Evolutionary conservation across 345 rosid genomes (phyloP).

Genomic region (Pistacia vera): DNA sequence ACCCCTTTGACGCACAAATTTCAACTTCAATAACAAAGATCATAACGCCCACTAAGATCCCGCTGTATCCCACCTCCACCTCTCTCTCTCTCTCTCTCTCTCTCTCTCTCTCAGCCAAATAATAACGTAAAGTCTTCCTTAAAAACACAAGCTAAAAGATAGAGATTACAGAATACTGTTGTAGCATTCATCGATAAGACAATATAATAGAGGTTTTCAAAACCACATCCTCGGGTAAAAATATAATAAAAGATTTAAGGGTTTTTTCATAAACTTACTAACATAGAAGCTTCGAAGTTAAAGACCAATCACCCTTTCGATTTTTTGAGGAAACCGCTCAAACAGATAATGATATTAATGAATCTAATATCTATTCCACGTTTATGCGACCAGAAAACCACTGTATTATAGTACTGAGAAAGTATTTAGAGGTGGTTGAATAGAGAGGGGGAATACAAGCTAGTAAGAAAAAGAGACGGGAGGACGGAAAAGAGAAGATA

Average conservation of each 20-base stretch:
- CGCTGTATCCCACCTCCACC: slow-evolving; percentile 12
- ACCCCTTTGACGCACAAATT: slow-evolving; percentile 17
- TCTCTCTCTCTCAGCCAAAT: slow-evolving; percentile 15
- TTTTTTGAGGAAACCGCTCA: background rate
- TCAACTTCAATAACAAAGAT: slow-evolving; percentile 18
- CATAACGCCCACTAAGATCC: slow-evolving; percentile 31
- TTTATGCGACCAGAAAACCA: slow-evolving; percentile 11
- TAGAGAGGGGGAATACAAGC: background rate
- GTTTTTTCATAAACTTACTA: background rate
- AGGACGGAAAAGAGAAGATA: slow-evolving; percentile 6
- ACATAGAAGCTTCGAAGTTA: background rate
- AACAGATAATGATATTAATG: too few relatives aligned
- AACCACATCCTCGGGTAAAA: background rate
- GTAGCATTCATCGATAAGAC: background rate
- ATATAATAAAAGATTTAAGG: background rate
- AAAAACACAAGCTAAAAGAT: background rate
- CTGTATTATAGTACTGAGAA: background rate
- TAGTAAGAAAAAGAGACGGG: slow-evolving; percentile 6
- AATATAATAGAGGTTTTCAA: background rate
- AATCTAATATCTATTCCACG: background rate
- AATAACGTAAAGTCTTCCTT: slow-evolving; percentile 9
- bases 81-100: background rate
- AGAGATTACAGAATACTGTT: background rate
- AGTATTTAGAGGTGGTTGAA: slow-evolving; percentile 3
- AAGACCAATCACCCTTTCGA: background rate